phyloP scores from a whole-genome alignment of 176 grass and related monocot genomes.

The Paspalum notatum region DNA sequence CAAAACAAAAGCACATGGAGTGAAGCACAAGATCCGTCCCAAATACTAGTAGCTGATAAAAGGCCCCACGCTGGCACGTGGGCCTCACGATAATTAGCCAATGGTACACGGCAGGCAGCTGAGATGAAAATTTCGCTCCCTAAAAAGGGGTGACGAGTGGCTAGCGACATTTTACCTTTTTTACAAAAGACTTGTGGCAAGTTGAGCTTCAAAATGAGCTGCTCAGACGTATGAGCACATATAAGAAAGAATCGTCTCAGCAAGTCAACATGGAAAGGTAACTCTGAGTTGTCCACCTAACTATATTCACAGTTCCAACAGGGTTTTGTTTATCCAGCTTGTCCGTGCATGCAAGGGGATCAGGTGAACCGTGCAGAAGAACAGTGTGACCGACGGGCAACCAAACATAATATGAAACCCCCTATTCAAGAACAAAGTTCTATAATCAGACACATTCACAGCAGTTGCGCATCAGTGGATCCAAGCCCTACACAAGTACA shows the following conservation, averaged over 20 bases:
- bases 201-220: slow-evolving; percentile 28
- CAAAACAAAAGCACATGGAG: neutral
- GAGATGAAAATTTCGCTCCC: neutral
- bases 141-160: neutral
- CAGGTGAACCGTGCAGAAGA: neutral
- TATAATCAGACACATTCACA: neutral
- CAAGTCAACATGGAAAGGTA: neutral
- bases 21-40: slow-evolving; percentile 18
- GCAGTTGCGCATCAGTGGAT: neutral
- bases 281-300: slow-evolving; percentile 4
- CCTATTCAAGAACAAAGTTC: neutral
- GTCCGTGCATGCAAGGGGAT: neutral
- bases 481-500: too few species aligned
- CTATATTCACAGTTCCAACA: neutral
- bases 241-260: neutral
- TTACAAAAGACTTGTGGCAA: slow-evolving; percentile 8
- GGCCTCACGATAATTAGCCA: neutral
- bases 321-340: neutral
- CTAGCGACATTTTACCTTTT: neutral
- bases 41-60: neutral
- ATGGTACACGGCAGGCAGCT: slow-evolving; percentile 6
- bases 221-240: neutral
- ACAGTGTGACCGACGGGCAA: neutral
- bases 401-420: neutral
- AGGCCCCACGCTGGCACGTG: slow-evolving; percentile 13